Base-by-base conservation (phyloP, 768 basidiomycete species). In the Suillus plorans region DNA sequence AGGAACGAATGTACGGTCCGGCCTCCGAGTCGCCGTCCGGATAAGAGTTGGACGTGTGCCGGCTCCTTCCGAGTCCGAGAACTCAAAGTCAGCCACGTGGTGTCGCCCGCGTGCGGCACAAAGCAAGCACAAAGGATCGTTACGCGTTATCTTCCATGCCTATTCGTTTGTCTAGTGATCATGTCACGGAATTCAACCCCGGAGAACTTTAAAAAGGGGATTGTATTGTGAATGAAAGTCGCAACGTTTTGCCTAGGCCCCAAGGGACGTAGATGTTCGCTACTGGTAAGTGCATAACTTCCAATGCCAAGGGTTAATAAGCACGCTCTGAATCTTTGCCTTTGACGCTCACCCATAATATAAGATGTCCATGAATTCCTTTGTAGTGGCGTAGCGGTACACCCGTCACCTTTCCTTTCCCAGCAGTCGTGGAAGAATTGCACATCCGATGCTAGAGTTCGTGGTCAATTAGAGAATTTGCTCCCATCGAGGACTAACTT, bases 341-440 rank as follows among this genome's bases (percentile, higher is more conserved):
- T 36, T 1, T 10, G 36, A 36, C 2, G 36, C 36, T 36, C 49
- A 28, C 16, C 25, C 14, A 28, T 8, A 39, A 16, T 57, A 22
- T 10, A 57, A 25, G 56, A 57, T 22, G 14, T 67, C 69, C 12
- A 50, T 63, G 3, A 74, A 69, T 60, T 77, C 75, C 16, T 73
- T 66, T 31, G 68, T 57, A 41, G 75, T 74, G 49, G 75, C 4
- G 47, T 47, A 22, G n/a, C 18, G 7, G 18, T 20, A 42, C 6
- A 10, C n/a, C n/a, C 1, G 7, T 22, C 9, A 13, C 10, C 12
- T 47, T 22, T 12, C 45, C n/a, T 22, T 22, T 47, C 47, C n/a
- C 12, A 47, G n/a, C 12, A 12, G 47, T 4, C n/a, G 7, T 44
- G 8, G 9, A 10, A 20, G 20, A 12, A 5, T 36, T 22, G 12